Percentiles rank a stretch among this genome's conserved stretches.
Evolutionary conservation across 2,329 filamentous ascomycete species (phyloP).

Genomic region (Parascedosporium putredinis): DNA sequence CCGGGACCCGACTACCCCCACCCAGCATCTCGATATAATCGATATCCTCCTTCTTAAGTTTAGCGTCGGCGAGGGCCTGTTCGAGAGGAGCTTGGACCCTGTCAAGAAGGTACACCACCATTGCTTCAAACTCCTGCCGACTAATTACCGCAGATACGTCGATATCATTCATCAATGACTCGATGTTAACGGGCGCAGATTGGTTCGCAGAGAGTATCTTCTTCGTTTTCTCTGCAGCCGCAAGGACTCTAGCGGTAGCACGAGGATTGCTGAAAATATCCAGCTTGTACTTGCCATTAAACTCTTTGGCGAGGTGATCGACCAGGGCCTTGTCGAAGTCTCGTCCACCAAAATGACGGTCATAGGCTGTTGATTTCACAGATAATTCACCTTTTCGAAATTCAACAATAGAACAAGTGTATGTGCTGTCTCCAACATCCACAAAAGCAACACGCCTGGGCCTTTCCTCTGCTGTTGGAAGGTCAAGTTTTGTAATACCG

Average conservation of each 20-base stretch:
- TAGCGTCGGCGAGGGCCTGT: constrained; percentile 87
- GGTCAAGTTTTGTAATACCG: constrained; percentile 94
- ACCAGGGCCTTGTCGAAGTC: constrained; percentile 94
- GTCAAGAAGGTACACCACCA: constrained; percentile 74
- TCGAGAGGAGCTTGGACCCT: constrained; percentile 67
- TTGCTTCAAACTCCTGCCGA: constrained; percentile 84
- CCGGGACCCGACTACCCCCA: constrained; percentile 85
- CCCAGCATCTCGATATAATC: constrained; percentile 89
- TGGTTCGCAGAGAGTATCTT: constrained; percentile 96
- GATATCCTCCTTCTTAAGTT: constrained; percentile 84
- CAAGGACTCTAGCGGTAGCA: constrained; percentile 74
- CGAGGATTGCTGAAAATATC: constrained; percentile 87
- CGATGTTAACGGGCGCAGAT: constrained; percentile 85
- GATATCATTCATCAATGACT: constrained; percentile 96
- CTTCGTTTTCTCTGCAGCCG: constrained; percentile 94
- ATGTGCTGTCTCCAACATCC: constrained; percentile 95
- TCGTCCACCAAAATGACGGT: constrained; percentile 93
- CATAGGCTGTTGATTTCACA: constrained; percentile 85
- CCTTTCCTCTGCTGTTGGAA: constrained; percentile 81
- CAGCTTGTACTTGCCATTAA: constrained; percentile 96
- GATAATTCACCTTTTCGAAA: constrained; percentile 94
- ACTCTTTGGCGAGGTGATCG: constrained; percentile 90
- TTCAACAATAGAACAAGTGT: constrained; percentile 87
- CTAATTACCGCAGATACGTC: constrained; percentile 85
- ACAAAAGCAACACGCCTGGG: constrained; percentile 83